These are phyloP conservation scores for Hymenoscyphus fraxineus DNA, from an alignment of 2,329 filamentous ascomycete species.

Conservation along the genomic window DNA sequence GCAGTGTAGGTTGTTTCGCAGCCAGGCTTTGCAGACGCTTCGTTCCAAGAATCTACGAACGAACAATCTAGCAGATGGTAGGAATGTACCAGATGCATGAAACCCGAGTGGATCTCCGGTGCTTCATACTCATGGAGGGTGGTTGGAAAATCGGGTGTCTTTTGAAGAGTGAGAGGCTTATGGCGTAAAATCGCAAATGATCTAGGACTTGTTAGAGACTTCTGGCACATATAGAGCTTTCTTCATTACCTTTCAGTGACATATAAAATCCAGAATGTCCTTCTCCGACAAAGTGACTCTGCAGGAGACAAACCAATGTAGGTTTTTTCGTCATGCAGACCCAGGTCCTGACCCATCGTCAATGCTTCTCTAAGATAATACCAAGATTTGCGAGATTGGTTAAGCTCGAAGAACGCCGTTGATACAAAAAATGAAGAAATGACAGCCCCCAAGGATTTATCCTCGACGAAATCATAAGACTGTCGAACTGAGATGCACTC, in stretches of 20 bases:
- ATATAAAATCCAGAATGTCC: conserved; percentile 61
- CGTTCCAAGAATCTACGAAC: conserved; percentile 63
- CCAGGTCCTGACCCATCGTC: conserved; percentile 55
- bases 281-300: conserved; percentile 50
- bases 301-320: conserved; percentile 47
- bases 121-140: conserved; percentile 51
- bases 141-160: conserved; percentile 53
- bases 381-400: conserved; percentile 57
- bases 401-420: conserved; percentile 58
- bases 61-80: conserved; percentile 61
- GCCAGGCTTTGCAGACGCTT: conserved; percentile 44
- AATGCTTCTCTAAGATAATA: conserved; percentile 59
- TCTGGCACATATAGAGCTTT: background rate
- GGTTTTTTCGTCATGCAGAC: conserved; percentile 54
- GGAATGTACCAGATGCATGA: conserved; percentile 56
- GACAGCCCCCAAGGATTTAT: conserved; percentile 51
- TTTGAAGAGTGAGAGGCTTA: conserved; percentile 58
- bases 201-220: conserved; percentile 36
- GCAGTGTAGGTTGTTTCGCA: conserved; percentile 39
- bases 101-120: conserved; percentile 51
- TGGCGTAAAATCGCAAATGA: conserved; percentile 62
- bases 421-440: conserved; percentile 61
- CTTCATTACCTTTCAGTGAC: conserved; percentile 52
- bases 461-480: conserved; percentile 55
- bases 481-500: conserved; percentile 55